Base-by-base conservation (phyloP, 495 filamentous ascomycete species). In the Tetracladium setigerum region DNA sequence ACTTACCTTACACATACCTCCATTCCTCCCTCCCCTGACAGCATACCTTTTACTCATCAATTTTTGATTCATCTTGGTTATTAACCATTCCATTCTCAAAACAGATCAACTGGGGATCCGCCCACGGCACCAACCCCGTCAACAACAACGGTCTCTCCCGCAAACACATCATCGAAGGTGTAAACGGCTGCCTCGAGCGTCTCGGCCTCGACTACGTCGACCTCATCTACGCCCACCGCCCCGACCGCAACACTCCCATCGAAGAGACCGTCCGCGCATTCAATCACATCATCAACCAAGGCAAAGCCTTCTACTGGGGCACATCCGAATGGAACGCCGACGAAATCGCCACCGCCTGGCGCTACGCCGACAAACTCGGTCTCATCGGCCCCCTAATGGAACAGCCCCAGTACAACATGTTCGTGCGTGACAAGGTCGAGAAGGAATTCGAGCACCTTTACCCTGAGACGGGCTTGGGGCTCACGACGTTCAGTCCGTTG, bases 251-350 rank as follows among this genome's bases (percentile, higher is more conserved):
- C 35, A 92, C 88, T 0, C 89, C 89, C 2, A 91, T 94, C 72
- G 85, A 89, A 60, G 89, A 95, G 65, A 78, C 79, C 31, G 89
- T 94, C 31, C 79, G 87, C 46, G 88, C 72, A 37, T 94, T 94
- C 72, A 91, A 90, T 65, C 76, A 87, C 59, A 64, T 84, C 27
- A 88, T 95, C 54, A 71, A 82, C 62, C 74, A 74, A 38, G 84
- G 87, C 35, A 84, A 88, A 68, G 81, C 83, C 17, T 83, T 92
- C 60, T 92, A 94, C 74, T 95, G 88, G 89, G 89, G 89, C 30
- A 94, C 89, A 1, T 87, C 83, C 0, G 86, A 91, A 69, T 94
- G 88, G 89, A 73, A 71, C 47, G 86, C 88, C 7, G 79, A 77
- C 42, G 86, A 95, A 68, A 91, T 95, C 58, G 73, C 77, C 7